Conservation (phyloP, 169 alveolate genomes). For the Plasmodium adleri region DNA sequence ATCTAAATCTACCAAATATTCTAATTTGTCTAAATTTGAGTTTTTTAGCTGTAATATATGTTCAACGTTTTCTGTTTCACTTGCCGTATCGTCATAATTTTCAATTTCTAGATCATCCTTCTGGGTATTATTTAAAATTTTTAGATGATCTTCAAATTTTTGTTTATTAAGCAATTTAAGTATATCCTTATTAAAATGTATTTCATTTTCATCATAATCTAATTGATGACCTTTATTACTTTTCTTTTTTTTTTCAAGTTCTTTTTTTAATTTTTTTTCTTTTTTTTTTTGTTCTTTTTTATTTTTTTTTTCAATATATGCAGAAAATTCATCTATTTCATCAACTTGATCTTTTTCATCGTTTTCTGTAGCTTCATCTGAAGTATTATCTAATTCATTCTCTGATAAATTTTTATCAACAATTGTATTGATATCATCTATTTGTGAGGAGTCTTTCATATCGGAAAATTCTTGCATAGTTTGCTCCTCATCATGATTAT, state of each 20-base stretch:
- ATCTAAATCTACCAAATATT: slow-evolving; percentile 62
- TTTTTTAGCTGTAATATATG: neutral
- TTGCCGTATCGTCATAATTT: slow-evolving; percentile 22
- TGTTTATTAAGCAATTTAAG: slow-evolving; percentile 72
- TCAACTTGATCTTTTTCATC: slow-evolving; percentile 47
- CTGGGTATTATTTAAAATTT: slow-evolving; percentile 46
- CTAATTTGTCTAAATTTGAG: slow-evolving; percentile 27
- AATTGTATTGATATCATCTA: slow-evolving; percentile 82
- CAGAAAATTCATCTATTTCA: slow-evolving; percentile 64
- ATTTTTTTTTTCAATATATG: slow-evolving; percentile 45
- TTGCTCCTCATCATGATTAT: slow-evolving; percentile 77
- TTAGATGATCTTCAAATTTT: slow-evolving; percentile 62
- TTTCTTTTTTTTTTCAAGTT: slow-evolving; percentile 36
- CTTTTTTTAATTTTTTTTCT: slow-evolving; percentile 72
- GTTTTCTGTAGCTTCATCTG: slow-evolving; percentile 76
- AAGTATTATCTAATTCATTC: slow-evolving; percentile 76
- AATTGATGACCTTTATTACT: slow-evolving; percentile 13
- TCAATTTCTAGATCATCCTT: slow-evolving; percentile 41
- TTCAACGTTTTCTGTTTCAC: slow-evolving; percentile 29
- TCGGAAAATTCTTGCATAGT: slow-evolving; percentile 78
- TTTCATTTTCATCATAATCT: slow-evolving; percentile 77
- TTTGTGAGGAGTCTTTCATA: slow-evolving; percentile 77
- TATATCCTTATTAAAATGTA: slow-evolving; percentile 84
- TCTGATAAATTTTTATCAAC: slow-evolving; percentile 80
- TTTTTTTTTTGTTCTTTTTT: slow-evolving; percentile 67